phyloP scores from a whole-genome alignment of 2,329 filamentous ascomycete species.

The Diaporthe amygdali region DNA sequence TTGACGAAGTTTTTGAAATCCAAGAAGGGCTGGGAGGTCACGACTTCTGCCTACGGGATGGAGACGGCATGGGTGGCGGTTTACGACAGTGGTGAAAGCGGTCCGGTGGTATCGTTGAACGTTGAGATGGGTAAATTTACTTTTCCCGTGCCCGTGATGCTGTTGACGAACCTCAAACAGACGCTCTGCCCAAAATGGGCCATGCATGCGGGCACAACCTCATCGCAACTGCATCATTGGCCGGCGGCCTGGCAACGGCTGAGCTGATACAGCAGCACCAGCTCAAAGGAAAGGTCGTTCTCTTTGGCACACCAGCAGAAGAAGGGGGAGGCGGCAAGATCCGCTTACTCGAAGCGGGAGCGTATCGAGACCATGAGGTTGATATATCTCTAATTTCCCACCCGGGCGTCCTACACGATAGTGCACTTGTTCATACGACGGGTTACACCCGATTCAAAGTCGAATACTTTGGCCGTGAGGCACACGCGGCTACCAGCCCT shows the following conservation, averaged over 20 bases:
- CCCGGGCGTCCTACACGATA: constrained; percentile 48
- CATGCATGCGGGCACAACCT: constrained; percentile 63
- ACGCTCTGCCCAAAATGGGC: constrained; percentile 55
- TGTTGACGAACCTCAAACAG: constrained; percentile 30
- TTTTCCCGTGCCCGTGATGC: background rate
- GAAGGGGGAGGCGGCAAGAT: constrained; percentile 48
- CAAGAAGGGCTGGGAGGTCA: constrained; percentile 55
- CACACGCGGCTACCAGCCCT: constrained; percentile 62
- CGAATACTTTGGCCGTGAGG: constrained; percentile 58
- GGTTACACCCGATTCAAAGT: constrained; percentile 56
- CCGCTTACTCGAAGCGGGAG: constrained; percentile 47
- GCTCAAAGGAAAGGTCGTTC: constrained; percentile 48
- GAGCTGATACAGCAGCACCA: constrained; percentile 44
- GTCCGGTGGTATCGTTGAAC: constrained; percentile 53
- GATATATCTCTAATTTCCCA: constrained; percentile 48
- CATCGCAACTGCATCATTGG: constrained; percentile 54
- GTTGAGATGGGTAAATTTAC: constrained; percentile 47
- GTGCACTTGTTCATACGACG: constrained; percentile 55
- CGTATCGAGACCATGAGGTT: constrained; percentile 45
- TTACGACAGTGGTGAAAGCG: constrained; percentile 49
- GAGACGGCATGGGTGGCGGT: constrained; percentile 58
- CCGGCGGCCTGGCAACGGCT: constrained; percentile 52
- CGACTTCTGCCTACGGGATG: constrained; percentile 54
- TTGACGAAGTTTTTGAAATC: constrained; percentile 52
- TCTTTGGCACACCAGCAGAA: constrained; percentile 58